These are phyloP conservation scores for Zymoseptoria brevis DNA, from an alignment of 2,329 filamentous ascomycete species.

Conservation along the genomic window DNA sequence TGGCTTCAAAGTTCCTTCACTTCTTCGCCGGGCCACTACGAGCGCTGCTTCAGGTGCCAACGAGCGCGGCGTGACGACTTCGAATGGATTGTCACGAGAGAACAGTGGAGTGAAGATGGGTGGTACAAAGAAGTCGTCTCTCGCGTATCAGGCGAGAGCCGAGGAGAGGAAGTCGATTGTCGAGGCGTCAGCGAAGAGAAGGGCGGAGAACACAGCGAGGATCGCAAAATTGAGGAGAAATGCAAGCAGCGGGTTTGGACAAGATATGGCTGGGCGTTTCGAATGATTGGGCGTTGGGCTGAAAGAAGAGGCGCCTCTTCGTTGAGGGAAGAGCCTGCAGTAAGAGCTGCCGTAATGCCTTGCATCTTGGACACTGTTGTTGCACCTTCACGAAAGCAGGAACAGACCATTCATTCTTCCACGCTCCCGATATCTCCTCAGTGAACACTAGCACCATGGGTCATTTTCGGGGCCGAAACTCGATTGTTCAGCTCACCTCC, in stretches of 20 bases:
- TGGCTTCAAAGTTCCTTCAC: slow-evolving; percentile 59
- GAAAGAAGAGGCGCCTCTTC: background rate
- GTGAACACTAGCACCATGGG: no score
- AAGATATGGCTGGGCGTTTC: slow-evolving; percentile 35
- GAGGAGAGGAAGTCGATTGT: slow-evolving; percentile 45
- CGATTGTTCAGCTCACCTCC: no score
- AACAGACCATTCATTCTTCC: no score
- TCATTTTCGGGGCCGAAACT: no score
- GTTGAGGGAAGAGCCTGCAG: background rate
- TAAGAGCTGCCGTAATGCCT: background rate
- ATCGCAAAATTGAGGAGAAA: slow-evolving; percentile 36
- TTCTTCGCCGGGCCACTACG: slow-evolving; percentile 67
- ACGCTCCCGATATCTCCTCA: no score
- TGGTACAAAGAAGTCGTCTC: slow-evolving; percentile 51
- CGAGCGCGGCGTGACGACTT: slow-evolving; percentile 33
- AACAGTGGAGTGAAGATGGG: slow-evolving; percentile 38
- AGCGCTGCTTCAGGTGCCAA: slow-evolving; percentile 26
- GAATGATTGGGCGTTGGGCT: slow-evolving; percentile 20
- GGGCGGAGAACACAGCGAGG: slow-evolving; percentile 41
- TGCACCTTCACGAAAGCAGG: no score
- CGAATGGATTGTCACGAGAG: slow-evolving; percentile 18
- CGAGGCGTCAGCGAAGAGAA: slow-evolving; percentile 45
- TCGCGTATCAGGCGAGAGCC: slow-evolving; percentile 53
- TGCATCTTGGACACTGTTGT: background rate
- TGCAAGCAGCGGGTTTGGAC: slow-evolving; percentile 31